Conservation (phyloP, 108 stramenopile genomes). For the Cyclostephanos tholiformis region DNA sequence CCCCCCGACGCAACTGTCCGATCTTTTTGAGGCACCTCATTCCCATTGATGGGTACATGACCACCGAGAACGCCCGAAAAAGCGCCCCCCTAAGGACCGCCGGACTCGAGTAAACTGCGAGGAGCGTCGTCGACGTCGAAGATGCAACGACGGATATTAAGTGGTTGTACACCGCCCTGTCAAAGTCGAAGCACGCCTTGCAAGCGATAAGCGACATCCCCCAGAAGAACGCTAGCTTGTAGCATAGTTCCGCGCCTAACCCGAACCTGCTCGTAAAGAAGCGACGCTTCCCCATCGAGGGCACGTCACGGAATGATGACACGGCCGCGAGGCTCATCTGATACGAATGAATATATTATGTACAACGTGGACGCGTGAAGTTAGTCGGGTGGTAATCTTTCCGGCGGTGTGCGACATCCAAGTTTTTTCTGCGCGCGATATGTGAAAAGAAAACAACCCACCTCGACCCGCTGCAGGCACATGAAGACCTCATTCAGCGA, state of each 20-base stretch:
- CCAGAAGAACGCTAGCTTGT: slow-evolving; percentile 32
- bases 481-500: slow-evolving; percentile 36
- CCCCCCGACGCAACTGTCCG: slow-evolving; percentile 25
- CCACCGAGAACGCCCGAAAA: slow-evolving; percentile 20
- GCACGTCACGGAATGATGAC: background rate
- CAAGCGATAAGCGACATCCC: slow-evolving; percentile 26
- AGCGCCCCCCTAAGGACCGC: slow-evolving; percentile 14
- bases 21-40: slow-evolving; percentile 29
- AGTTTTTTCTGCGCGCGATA: too few species aligned
- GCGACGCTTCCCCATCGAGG: background rate
- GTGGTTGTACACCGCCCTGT: slow-evolving; percentile 10
- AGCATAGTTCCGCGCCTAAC: slow-evolving; percentile 18
- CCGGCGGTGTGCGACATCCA: too few species aligned
- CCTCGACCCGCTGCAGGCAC: slow-evolving; percentile 31
- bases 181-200: slow-evolving; percentile 28
- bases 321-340: slow-evolving; percentile 19
- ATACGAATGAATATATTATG: too few species aligned
- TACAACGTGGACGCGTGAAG: too few species aligned
- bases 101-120: slow-evolving; percentile 17
- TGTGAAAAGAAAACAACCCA: too few species aligned
- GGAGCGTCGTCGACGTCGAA: slow-evolving; percentile 4
- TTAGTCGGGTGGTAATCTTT: too few species aligned
- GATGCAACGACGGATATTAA: background rate
- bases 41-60: slow-evolving; percentile 34
- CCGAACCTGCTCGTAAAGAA: slow-evolving; percentile 18